Base-by-base conservation (phyloP, 2,329 filamentous ascomycete genomes). In the Rugonectria rugulosa region DNA sequence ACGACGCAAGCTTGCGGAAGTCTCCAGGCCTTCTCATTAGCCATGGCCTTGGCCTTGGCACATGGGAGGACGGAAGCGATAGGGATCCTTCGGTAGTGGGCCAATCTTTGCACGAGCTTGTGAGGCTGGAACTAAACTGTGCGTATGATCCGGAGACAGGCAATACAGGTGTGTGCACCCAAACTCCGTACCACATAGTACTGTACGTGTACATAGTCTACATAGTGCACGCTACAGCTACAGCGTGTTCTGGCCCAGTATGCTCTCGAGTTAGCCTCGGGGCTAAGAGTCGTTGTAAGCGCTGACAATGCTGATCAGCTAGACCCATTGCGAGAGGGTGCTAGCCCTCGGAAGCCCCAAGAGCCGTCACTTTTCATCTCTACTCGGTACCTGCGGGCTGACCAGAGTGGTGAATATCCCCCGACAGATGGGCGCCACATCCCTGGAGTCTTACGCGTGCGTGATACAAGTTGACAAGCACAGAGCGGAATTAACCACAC, bases 41-140 rank as follows among this genome's bases (percentile, higher is more conserved):
- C 48, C 48, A 44, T 27, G 31, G 37, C 55, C 44, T 26, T 41
- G 36, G 34, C 15, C 32, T 38, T 37, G 32, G 24, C 8, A 46
- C 24, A 46, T 53, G 29, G 6, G 43, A 15, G 53, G 53, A 42
- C 53, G 53, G 56, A 42, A 60, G 40, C 32, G 42, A 59, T 48
- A 57, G 62, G 57, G 59, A 57, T 47, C 47, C 45, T 58, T 8
- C 10, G 14, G 29, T 29, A 48, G 51, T 52, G 59, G 56, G 53
- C 48, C 59, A 26, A 11, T 29, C 32, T 32, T 12, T 21, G 40
- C 34, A 29, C 17, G 24, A 26, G 37, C n/a, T 15, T 24, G 14
- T 19, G 31, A 50, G 29, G 48, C 49, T 57, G 47, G 42, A 57
- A 57, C n/a, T n/a, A n/a, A 27, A 7, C 48, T 53, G 48, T 34